phyloP scores from a whole-genome alignment of 352 stramenopile genomes.

The Phytopythium cucurbitacearum region DNA sequence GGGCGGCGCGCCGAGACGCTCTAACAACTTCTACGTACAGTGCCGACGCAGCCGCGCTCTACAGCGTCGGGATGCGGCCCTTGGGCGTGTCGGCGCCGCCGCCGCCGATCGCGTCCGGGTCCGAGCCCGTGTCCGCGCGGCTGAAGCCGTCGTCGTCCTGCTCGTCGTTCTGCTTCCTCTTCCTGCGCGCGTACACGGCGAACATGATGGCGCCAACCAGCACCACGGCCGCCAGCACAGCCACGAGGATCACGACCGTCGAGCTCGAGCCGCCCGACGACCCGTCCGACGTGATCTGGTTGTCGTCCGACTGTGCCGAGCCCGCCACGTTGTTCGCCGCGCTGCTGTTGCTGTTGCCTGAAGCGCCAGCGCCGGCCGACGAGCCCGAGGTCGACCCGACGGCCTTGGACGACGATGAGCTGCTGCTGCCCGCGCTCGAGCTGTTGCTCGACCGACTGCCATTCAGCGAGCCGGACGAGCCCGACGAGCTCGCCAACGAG shows the following conservation, averaged over 20 bases:
- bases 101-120: constrained; percentile 13
- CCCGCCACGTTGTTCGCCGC: constrained; percentile 8
- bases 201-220: constrained; percentile 67
- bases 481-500: constrained; percentile 8
- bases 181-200: constrained; percentile 70
- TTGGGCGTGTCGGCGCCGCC: constrained; percentile 60
- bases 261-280: constrained; percentile 39
- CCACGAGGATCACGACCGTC: constrained; percentile 64
- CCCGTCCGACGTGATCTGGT: constrained; percentile 15
- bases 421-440: neutral
- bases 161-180: constrained; percentile 54
- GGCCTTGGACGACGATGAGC: constrained; percentile 6
- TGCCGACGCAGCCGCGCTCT: constrained; percentile 14
- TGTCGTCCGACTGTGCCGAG: constrained; percentile 10
- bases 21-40: constrained; percentile 5
- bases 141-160: constrained; percentile 43
- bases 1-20: too few species aligned
- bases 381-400: constrained; percentile 13
- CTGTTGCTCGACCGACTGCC: constrained; percentile 2
- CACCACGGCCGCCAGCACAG: constrained; percentile 52
- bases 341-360: constrained; percentile 7
- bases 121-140: constrained; percentile 24
- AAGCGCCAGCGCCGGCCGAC: constrained; percentile 10
- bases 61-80: constrained; percentile 78
- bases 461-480: constrained; percentile 7